Percentiles rank a stretch among this genome's conserved stretches.
These are phyloP conservation scores for Pleurotus djamor DNA, from an alignment of 768 basidiomycete genomes.

Conservation along the genomic window DNA sequence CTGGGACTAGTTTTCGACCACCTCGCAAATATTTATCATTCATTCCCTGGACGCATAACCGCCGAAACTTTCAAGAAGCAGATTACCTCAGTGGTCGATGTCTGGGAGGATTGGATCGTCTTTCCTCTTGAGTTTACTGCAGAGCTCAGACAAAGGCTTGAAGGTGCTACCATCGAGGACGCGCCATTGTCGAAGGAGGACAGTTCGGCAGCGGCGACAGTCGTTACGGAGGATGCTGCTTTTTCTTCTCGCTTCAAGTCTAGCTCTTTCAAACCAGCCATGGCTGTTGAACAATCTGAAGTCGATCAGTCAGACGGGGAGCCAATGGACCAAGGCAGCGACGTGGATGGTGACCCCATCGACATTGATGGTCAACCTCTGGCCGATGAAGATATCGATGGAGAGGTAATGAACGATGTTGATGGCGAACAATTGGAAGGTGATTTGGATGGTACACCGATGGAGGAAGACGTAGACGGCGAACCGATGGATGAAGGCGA, in stretches of 20 bases:
- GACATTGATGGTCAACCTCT: slow-evolving; percentile 33
- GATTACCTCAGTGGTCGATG: slow-evolving; percentile 84
- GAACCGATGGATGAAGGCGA: slow-evolving; percentile 40
- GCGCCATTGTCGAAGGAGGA: slow-evolving; percentile 26
- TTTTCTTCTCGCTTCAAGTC: slow-evolving; percentile 71
- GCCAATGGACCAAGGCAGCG: slow-evolving; percentile 33
- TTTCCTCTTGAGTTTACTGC: slow-evolving; percentile 86
- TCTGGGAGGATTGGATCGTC: slow-evolving; percentile 99
- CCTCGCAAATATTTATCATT: slow-evolving; percentile 89
- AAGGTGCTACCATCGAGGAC: slow-evolving; percentile 44
- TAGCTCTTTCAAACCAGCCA: slow-evolving; percentile 74
- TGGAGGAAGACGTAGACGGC: slow-evolving; percentile 39
- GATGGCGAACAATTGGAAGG: slow-evolving; percentile 43
- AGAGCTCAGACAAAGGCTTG: slow-evolving; percentile 71
- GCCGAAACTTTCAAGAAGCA: slow-evolving; percentile 96
- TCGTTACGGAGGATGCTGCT: slow-evolving; percentile 18
- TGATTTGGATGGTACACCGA: slow-evolving; percentile 44
- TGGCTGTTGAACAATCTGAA: slow-evolving; percentile 27
- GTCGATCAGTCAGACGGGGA: slow-evolving; percentile 28
- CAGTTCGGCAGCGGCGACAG: slow-evolving; percentile 12
- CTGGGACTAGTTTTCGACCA: slow-evolving; percentile 97
- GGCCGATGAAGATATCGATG: slow-evolving; percentile 34
- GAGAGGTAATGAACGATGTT: slow-evolving; percentile 34
- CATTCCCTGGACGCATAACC: slow-evolving; percentile 94
- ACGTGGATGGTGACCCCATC: slow-evolving; percentile 35